Percentiles rank a stretch among this genome's conserved stretches.
Evolutionary conservation across 306 rosid species (phyloP).

Genomic region (Fragaria nilgerrensis): DNA sequence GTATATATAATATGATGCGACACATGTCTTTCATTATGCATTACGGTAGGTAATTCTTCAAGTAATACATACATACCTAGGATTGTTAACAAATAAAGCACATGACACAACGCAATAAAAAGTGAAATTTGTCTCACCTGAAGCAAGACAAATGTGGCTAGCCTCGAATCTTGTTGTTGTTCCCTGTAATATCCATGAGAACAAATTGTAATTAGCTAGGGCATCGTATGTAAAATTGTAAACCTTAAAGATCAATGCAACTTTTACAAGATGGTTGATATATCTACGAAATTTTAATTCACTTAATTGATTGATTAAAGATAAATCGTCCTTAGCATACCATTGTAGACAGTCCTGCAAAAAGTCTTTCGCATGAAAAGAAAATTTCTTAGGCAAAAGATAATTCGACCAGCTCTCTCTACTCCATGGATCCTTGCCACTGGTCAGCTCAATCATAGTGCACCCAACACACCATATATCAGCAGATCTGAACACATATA

Average conservation of each 20-base stretch:
- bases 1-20: no score
- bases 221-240: no score
- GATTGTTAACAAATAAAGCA: no score
- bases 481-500: neutral
- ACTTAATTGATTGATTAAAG: neutral
- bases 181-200: neutral
- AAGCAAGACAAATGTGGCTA: neutral
- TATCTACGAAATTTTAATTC: no score
- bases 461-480: neutral
- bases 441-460: neutral
- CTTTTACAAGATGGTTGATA: neutral
- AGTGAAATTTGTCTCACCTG: neutral
- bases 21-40: no score
- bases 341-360: neutral
- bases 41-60: no score
- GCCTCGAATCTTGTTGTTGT: neutral
- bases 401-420: conserved; percentile 1
- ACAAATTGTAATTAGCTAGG: neutral
- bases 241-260: neutral
- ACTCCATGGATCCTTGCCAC: neutral
- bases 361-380: neutral
- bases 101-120: neutral
- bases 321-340: neutral
- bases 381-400: neutral
- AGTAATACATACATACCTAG: no score